Evolutionary conservation across 2,329 filamentous ascomycete genomes (phyloP), one percentile per base, ranked within the genome.

Genomic region (Rhynchosporium graminicola): DNA sequence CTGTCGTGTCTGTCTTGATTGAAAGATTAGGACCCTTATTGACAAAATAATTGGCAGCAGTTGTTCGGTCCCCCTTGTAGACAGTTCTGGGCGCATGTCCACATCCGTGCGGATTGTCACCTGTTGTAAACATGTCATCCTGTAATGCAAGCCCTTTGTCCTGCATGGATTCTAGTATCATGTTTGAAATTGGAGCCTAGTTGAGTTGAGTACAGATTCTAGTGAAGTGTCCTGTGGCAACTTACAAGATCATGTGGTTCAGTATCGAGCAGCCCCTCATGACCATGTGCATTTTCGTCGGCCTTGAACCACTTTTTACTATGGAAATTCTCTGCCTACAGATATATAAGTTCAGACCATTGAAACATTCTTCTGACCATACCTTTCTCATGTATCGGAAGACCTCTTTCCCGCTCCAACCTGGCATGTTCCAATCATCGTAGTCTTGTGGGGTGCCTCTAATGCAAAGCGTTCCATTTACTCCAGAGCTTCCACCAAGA

Each of bases 101-200:
- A 66, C 83, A 85, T 0, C 82, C 83, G 57, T 84, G 79, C 0
- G 82, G 73, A 26, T 78, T 79, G 36, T 80, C 76, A 20, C 81
- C 80, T 29, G 78, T 81, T 0, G 80, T 79, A 69, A 87, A 87
- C 82, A 87, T 85, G 65, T 87, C 84, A 20, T 78, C 77, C 46
- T 83, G 78, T n/a, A 84, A 75, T 0, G 80, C 79, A 0, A 87
- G 71, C 60, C 83, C 84, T 63, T 80, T 74, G 1, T 80, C 82
- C 8, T 82, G 73, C 73, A 85, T 80, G 0, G 83, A 86, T 54
- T 85, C 78, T 33, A 81, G 74, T 9, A 86, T 71, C 36, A 81
- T 76, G 50, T 85, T 74, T 2, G 83, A 84, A 40, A 87, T 87
- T 1, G 83, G 83, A 10, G 68, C 69, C 69, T 70, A 15, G 2